Percentiles rank a stretch among this genome's conserved stretches.
Evolutionary conservation across 2,329 filamentous ascomycete species (phyloP).

Genomic region (Cladobotryum protrusum): DNA sequence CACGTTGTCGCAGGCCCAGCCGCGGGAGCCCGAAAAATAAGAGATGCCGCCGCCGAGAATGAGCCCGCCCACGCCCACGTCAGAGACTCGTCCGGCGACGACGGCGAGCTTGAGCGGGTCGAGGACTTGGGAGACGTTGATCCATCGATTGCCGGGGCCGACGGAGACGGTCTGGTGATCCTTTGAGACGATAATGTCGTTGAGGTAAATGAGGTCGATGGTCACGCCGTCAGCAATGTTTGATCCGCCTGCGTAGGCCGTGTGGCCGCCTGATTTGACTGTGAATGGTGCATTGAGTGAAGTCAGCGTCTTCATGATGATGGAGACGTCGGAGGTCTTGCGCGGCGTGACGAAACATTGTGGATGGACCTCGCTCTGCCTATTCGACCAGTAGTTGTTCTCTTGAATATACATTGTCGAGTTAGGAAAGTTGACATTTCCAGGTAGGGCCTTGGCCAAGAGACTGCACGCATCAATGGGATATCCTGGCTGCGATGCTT

Average conservation of each 20-base stretch:
- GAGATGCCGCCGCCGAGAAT: conserved; percentile 44
- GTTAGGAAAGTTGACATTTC: conserved; percentile 1
- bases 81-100: conserved; percentile 33
- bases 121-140: conserved; percentile 33
- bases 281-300: conserved; percentile 32
- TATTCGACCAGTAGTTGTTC: conserved; percentile 27
- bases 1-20: conserved; percentile 21
- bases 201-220: conserved; percentile 38
- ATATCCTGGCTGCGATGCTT: background rate
- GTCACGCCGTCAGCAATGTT: conserved; percentile 36
- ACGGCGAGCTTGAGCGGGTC: conserved; percentile 32
- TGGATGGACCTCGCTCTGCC: conserved; percentile 20
- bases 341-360: conserved; percentile 16
- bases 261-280: conserved; percentile 47
- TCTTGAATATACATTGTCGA: background rate
- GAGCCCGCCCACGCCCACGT: conserved; percentile 39
- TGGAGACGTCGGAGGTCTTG: conserved; percentile 11
- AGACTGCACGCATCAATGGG: background rate
- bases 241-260: conserved; percentile 36
- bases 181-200: conserved; percentile 25
- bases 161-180: conserved; percentile 32
- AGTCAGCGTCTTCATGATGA: conserved; percentile 14
- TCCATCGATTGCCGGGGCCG: conserved; percentile 40
- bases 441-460: background rate
- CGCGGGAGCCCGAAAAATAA: conserved; percentile 36